phyloP scores from a whole-genome alignment of 768 basidiomycete species.

The Galerina marginata region DNA sequence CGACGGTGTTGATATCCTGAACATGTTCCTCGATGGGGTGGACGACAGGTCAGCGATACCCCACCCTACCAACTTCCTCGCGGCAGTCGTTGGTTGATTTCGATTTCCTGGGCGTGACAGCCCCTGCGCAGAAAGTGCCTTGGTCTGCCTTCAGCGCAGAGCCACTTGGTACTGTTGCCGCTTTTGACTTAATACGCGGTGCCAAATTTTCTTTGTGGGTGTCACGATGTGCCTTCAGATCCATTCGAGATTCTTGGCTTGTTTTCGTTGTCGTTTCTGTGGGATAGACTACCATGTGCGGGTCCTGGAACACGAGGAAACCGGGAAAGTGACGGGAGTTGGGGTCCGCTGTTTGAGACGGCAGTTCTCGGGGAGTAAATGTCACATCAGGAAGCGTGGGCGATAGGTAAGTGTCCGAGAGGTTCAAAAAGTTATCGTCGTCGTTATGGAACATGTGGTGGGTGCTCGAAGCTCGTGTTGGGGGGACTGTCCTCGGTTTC shows the following conservation, averaged over 20 bases:
- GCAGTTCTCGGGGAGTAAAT: conserved; percentile 42
- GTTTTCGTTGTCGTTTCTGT: not conserved
- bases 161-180: conserved; percentile 31
- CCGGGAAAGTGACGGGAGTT: conserved; percentile 73
- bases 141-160: not conserved
- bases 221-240: conserved; percentile 32
- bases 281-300: conserved; percentile 31
- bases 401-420: conserved; percentile 18
- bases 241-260: conserved; percentile 2
- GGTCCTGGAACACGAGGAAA: conserved; percentile 62
- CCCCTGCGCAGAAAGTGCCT: not conserved
- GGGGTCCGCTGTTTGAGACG: conserved; percentile 46
- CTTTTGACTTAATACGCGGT: conserved; percentile 52
- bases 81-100: conserved; percentile 2
- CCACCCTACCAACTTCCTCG: not conserved
- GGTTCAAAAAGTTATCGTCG: conserved; percentile 5
- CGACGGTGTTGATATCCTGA: conserved; percentile 1
- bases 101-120: conserved; percentile 5
- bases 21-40: not conserved
- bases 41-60: not conserved
- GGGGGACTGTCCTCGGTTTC: conserved; percentile 17
- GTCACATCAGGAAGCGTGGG: conserved; percentile 19
- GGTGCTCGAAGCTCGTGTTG: not conserved
- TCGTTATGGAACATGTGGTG: conserved; percentile 7
- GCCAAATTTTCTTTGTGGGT: conserved; percentile 62